A percentile compares a stretch with the other conserved stretches of the same genome.
Evolutionary conservation across 768 basidiomycete genomes (phyloP).

Genomic region (Leccinellum luteum): DNA sequence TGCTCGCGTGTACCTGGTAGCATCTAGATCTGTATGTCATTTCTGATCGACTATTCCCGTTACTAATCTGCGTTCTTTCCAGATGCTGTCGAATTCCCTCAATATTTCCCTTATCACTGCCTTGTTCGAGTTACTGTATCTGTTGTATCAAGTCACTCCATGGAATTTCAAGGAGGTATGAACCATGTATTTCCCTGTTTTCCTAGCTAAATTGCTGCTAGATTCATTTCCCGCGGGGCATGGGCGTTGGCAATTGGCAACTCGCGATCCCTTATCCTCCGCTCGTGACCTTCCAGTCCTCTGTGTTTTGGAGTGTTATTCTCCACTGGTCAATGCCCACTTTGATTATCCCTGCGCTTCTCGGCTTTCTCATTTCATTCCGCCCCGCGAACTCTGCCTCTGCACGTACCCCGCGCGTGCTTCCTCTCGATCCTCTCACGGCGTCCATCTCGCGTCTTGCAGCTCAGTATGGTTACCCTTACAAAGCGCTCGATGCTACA

Average conservation of each 20-base stretch:
- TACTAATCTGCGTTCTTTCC: slow-evolving; percentile 2
- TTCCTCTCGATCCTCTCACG: slow-evolving; percentile 57
- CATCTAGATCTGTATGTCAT: slow-evolving; percentile 29
- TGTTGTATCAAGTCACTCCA: slow-evolving; percentile 52
- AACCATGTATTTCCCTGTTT: background rate
- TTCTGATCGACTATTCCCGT: background rate
- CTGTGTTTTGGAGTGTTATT: slow-evolving; percentile 51
- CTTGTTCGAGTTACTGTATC: slow-evolving; percentile 50
- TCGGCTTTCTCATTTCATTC: slow-evolving; percentile 65
- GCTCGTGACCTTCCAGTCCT: slow-evolving; percentile 40
- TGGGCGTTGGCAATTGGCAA: slow-evolving; percentile 8
- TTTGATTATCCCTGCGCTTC: slow-evolving; percentile 52
- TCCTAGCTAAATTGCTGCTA: slow-evolving; percentile 7
- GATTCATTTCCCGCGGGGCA: slow-evolving; percentile 16
- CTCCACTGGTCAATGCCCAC: slow-evolving; percentile 64
- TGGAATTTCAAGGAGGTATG: slow-evolving; percentile 48
- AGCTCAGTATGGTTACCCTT: slow-evolving; percentile 58
- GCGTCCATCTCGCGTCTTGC: slow-evolving; percentile 65
- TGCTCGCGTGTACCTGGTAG: slow-evolving; percentile 18
- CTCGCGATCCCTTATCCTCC: slow-evolving; percentile 49
- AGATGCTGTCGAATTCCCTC: slow-evolving; percentile 64
- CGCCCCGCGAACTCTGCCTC: slow-evolving; percentile 38
- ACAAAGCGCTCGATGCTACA: slow-evolving; percentile 21
- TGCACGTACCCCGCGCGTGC: slow-evolving; percentile 19
- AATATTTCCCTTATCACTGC: slow-evolving; percentile 59